These are phyloP conservation scores for Waltergamsia citrina DNA, from an alignment of 2,329 filamentous ascomycete species.

Conservation along the genomic window DNA sequence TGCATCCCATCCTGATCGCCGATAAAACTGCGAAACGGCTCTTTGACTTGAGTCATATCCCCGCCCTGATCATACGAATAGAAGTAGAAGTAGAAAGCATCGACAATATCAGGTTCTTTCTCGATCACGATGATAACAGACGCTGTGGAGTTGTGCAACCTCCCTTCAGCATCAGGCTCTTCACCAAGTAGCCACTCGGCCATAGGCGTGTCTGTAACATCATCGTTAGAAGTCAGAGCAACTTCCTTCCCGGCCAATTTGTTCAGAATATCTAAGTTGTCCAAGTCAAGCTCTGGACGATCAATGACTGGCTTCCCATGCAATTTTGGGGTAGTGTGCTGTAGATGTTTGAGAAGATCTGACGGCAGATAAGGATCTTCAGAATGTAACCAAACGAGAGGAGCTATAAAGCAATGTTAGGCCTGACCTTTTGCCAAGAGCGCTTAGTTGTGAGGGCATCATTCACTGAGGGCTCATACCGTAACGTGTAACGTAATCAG, in stretches of 20 bases:
- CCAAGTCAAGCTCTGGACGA: conserved; percentile 12
- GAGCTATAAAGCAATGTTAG: conserved; percentile 10
- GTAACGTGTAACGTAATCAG: conserved; percentile 17
- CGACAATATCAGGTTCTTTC: conserved; percentile 8
- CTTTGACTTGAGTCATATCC: conserved; percentile 16
- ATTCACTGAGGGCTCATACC: conserved; percentile 11
- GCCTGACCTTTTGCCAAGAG: background rate
- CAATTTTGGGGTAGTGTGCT: conserved; percentile 14
- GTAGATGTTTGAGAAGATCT: conserved; percentile 17
- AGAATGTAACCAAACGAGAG: conserved; percentile 20
- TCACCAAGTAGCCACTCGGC: conserved; percentile 17
- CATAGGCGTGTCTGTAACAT: conserved; percentile 10
- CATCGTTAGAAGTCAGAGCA: conserved; percentile 16
- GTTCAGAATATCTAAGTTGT: conserved; percentile 17
- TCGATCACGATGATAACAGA: conserved; percentile 17
- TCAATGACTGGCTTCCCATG: conserved; percentile 9
- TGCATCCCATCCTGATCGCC: conserved; percentile 8
- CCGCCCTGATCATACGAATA: conserved; percentile 19
- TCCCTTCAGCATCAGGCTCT: conserved; percentile 11
- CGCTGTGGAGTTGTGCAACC: conserved; percentile 12
- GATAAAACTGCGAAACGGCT: conserved; percentile 13
- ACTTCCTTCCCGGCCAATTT: conserved; percentile 5
- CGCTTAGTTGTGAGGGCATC: background rate
- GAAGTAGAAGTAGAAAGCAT: conserved; percentile 22
- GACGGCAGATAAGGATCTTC: conserved; percentile 18